These are phyloP conservation scores for Bremia lactucae DNA, from an alignment of 352 stramenopile genomes.

Conservation along the genomic window DNA sequence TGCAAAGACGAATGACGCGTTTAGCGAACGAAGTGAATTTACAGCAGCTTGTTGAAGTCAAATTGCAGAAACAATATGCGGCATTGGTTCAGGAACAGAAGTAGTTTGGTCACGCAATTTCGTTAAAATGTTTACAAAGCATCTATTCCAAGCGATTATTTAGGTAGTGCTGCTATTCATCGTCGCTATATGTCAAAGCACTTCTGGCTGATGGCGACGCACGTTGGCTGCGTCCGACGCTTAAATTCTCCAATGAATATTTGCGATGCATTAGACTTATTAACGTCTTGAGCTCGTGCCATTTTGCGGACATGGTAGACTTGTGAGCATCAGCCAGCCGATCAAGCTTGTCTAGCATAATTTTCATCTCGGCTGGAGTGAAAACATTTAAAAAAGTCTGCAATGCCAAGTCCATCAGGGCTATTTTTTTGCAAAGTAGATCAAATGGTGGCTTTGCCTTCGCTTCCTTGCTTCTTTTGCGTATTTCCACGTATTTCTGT, in stretches of 20 bases:
- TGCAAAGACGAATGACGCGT: slow-evolving; percentile 51
- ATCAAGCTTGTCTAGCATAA: slow-evolving; percentile 66
- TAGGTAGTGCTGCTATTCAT: no score
- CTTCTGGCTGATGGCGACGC: slow-evolving; percentile 30
- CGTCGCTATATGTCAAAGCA: slow-evolving; percentile 29
- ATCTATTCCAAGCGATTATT: no score
- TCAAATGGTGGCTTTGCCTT: slow-evolving; percentile 44
- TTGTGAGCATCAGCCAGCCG: slow-evolving; percentile 57
- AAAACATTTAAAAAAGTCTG: slow-evolving; percentile 70
- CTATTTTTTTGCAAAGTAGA: slow-evolving; percentile 73
- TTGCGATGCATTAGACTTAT: slow-evolving; percentile 79
- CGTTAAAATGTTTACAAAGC: no score
- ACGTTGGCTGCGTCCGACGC: slow-evolving; percentile 41
- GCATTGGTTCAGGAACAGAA: slow-evolving; percentile 27
- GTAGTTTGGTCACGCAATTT: no score
- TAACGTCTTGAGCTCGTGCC: slow-evolving; percentile 81
- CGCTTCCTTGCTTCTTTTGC: slow-evolving; percentile 25
- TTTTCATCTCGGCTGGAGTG: slow-evolving; percentile 51
- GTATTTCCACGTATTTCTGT: slow-evolving; percentile 52
- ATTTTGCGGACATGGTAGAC: slow-evolving; percentile 73
- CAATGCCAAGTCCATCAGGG: slow-evolving; percentile 72
- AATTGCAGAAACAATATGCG: slow-evolving; percentile 72
- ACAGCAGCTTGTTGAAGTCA: slow-evolving; percentile 64
- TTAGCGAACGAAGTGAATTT: slow-evolving; percentile 66
- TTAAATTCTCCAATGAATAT: slow-evolving; percentile 71